Evolutionary conservation across 2,329 filamentous ascomycete genomes (phyloP), one percentile per base, ranked within the genome.

Genomic region (Dichotomopilus funicola): DNA sequence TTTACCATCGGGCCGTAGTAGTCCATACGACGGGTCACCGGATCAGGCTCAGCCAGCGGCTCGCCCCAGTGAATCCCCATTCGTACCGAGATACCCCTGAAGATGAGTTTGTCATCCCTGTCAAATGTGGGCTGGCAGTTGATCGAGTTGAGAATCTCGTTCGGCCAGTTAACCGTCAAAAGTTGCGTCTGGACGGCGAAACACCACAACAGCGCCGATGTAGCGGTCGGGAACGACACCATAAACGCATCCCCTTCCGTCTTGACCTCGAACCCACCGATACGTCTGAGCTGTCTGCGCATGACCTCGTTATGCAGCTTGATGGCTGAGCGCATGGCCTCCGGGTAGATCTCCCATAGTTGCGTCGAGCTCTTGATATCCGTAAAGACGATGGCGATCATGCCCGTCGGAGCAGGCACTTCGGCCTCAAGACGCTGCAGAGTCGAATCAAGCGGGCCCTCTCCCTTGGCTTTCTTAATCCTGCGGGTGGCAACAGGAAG

Each of bases 1-100:
- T 99, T 99, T 66, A 99, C 94, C 91, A 99, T 99, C 11, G 94
- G 94, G 0, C 94, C 94, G 68, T 97, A 99, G 73, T 99, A 99
- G 66, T 99, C 94, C 94, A 99, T 99, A 60, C 94, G 90, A 56
- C 91, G 87, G 1, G 94, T 99, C 49, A 99, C 91, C 0, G 94
- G 94, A 71, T 99, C 94, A 49, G 87, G 88, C 71, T 99, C 94
- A 68, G 91, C 95, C 64, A 99, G 91, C 5, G 92, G 94, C 57
- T 88, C 85, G 62, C 94, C 94, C 82, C 88, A 99, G 70, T 99
- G 94, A 58, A 95, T 90, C 65, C 94, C 94, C 94, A 99, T 99
- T 57, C 94, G 84, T 43, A 99, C 94, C 9, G 91, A 96, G 51
- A 99, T 75, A 59, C 94, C 94, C 60, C 89, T 88, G 77, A 96